phyloP scores from a whole-genome alignment of 352 stramenopile genomes.

The Pythium myriotylum region DNA sequence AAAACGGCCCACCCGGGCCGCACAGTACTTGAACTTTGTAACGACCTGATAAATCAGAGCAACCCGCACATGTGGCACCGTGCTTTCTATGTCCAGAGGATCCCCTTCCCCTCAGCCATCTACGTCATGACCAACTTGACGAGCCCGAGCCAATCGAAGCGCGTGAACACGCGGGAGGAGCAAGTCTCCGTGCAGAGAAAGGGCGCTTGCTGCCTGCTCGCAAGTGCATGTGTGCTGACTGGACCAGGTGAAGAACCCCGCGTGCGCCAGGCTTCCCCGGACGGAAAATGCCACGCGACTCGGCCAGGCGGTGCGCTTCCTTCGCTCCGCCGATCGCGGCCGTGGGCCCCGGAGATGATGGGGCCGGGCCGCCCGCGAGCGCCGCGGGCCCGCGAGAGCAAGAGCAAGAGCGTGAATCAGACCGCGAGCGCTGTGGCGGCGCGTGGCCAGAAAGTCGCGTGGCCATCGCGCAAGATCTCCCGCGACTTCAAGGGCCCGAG shows the following conservation, averaged over 20 bases:
- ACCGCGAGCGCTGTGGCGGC: background rate
- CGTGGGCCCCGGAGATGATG: too few relatives aligned
- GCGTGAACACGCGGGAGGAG: background rate
- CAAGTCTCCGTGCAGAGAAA: background rate
- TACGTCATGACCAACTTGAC: background rate
- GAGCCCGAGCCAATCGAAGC: background rate
- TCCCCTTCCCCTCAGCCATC: background rate
- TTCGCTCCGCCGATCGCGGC: too few relatives aligned
- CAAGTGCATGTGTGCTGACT: conserved; percentile 2
- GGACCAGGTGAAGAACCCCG: background rate
- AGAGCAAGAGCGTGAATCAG: background rate
- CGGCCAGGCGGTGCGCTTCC: too few relatives aligned
- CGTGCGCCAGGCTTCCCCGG: background rate
- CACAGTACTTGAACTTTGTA: conserved; percentile 3
- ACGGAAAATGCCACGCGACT: background rate
- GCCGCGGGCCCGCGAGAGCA: too few relatives aligned
- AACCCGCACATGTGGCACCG: background rate
- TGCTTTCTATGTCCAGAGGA: background rate
- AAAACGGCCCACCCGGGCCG: conserved; percentile 9
- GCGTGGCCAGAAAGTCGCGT: background rate
- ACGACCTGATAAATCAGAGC: background rate
- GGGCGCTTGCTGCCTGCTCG: background rate
- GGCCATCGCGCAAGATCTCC: background rate
- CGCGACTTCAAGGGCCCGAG: background rate
- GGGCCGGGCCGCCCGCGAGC: too few relatives aligned